phyloP scores from a whole-genome alignment of 1,284 basidiomycete genomes.

The Psilocybe mexicana region DNA sequence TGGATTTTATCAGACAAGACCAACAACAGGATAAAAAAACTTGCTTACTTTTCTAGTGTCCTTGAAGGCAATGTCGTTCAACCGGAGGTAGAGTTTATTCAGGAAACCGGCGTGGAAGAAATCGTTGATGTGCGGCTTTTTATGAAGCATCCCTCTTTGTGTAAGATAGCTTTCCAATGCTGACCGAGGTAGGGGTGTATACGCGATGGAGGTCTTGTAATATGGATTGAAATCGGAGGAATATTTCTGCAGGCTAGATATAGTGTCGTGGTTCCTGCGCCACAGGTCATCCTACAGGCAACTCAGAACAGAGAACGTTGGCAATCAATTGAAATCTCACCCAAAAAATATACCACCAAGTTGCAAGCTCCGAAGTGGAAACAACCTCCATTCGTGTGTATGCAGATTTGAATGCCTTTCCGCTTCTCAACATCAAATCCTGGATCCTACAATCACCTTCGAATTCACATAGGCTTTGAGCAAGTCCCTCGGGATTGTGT shows the following conservation, averaged over 20 bases:
- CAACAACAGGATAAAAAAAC: slow-evolving; percentile 1
- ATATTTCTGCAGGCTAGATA: slow-evolving; percentile 47
- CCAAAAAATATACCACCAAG: slow-evolving; percentile 86
- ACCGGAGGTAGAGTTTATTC: slow-evolving; percentile 73
- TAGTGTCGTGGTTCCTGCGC: slow-evolving; percentile 64
- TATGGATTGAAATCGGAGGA: slow-evolving; percentile 71
- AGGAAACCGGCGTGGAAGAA: slow-evolving; percentile 72
- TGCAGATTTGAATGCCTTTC: slow-evolving; percentile 51
- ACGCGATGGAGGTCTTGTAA: slow-evolving; percentile 75
- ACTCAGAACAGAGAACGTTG: neutral
- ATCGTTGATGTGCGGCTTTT: slow-evolving; percentile 44
- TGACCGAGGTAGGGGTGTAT: slow-evolving; percentile 68
- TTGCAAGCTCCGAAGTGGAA: slow-evolving; percentile 49
- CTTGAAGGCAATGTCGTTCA: slow-evolving; percentile 74
- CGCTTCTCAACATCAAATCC: slow-evolving; percentile 50
- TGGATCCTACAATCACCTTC: slow-evolving; percentile 61
- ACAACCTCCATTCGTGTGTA: slow-evolving; percentile 62
- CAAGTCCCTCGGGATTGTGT: slow-evolving; percentile 44
- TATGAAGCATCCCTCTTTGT: slow-evolving; percentile 61
- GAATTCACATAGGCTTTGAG: slow-evolving; percentile 44
- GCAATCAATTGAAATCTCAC: slow-evolving; percentile 39
- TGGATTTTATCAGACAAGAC: neutral
- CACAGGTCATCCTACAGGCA: slow-evolving; percentile 65
- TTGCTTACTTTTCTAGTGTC: slow-evolving; percentile 48
- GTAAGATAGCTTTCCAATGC: slow-evolving; percentile 66